A percentile compares a stretch with the other conserved stretches of the same genome.
Evolutionary conservation across 768 basidiomycete genomes (phyloP).

Genomic region (Tylopilus intermedius): DNA sequence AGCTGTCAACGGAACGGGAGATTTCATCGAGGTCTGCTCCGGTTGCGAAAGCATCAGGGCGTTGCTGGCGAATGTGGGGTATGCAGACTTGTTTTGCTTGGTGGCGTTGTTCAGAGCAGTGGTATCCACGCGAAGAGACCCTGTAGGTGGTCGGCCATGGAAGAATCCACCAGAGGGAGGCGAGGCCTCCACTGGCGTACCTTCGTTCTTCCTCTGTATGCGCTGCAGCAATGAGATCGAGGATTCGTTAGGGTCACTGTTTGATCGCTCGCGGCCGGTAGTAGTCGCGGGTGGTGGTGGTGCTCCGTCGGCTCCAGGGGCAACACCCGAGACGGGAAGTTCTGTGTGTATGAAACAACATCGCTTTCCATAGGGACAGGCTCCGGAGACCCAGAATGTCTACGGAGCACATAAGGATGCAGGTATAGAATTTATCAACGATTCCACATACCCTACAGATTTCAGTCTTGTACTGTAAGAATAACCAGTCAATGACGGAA

Average conservation of each 20-base stretch:
- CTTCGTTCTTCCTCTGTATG: constrained; percentile 61
- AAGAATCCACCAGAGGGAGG: constrained; percentile 41
- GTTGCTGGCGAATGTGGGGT: constrained; percentile 55
- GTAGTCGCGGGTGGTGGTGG: constrained; percentile 49
- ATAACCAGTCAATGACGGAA: constrained; percentile 15
- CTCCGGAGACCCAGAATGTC: constrained; percentile 94
- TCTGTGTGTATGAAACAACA: constrained; percentile 95
- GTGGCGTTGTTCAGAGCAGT: constrained; percentile 54
- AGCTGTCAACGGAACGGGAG: constrained; percentile 77
- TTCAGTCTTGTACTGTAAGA: constrained; percentile 80
- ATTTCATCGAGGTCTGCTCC: constrained; percentile 58
- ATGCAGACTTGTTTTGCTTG: constrained; percentile 82
- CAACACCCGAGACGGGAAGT: constrained; percentile 58
- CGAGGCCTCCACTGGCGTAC: constrained; percentile 55
- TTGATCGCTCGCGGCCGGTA: constrained; percentile 62
- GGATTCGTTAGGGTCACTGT: constrained; percentile 75
- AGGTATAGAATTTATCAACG: background rate
- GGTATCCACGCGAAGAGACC: constrained; percentile 72
- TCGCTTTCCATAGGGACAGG: constrained; percentile 87
- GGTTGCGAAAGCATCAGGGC: constrained; percentile 46
- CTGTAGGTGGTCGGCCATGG: constrained; percentile 60
- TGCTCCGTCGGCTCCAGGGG: constrained; percentile 49
- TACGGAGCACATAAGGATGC: constrained; percentile 25
- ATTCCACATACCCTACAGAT: constrained; percentile 70
- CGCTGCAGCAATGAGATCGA: constrained; percentile 72